Evolutionary conservation across 2,329 filamentous ascomycete genomes (phyloP), one percentile per base, ranked within the genome.

Genomic region (Sphaerulina vaccinii): DNA sequence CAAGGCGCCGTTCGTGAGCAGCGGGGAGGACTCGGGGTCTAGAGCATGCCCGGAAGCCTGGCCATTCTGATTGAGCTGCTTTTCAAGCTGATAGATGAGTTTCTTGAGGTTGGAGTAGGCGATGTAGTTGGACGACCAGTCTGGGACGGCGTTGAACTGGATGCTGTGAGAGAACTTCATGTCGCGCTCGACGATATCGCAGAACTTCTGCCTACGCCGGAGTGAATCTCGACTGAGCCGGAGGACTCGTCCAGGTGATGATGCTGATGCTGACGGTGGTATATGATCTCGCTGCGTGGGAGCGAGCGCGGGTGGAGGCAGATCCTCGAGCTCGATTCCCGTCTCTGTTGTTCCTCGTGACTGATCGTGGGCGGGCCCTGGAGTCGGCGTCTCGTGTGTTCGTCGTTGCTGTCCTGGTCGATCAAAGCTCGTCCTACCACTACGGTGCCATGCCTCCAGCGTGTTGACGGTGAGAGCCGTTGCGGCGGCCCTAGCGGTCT

Each of bases 161-260:
- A 99, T 86, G 74, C 92, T 97, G 72, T 99, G 93, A 15, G 92
- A 97, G 79, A 99, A 99, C 85, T 97, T 97, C 93, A 99, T 99
- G 68, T 90, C 88, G 83, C 87, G 81, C 63, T 85, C 78, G 63
- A 88, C 82, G 65, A 91, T 84, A 79, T 82, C 81, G 67, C 77
- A 76, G 70, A 83, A 80, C 77, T 90, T 90, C 70, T 79, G 76
- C 61, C 62, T 60, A 41, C 66, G 62, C 27, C 53, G 60, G 39
- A 61, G 61, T 13, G 41, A 29, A 13, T 13, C n/a, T n/a, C n/a
- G n/a, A n/a, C 32, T 5, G 33, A 43, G 29, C 16, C 13, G 3
- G 8, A 33, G 43, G 27, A 41, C 23, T 33, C 23, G 15, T 24
- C n/a, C 27, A 36, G 27, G 43, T 23, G 35, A 16, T 39, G 18